Evolutionary conservation across 805 yeast genomes (phyloP).

Genomic region (Groenewaldozyma tartarivorans): DNA sequence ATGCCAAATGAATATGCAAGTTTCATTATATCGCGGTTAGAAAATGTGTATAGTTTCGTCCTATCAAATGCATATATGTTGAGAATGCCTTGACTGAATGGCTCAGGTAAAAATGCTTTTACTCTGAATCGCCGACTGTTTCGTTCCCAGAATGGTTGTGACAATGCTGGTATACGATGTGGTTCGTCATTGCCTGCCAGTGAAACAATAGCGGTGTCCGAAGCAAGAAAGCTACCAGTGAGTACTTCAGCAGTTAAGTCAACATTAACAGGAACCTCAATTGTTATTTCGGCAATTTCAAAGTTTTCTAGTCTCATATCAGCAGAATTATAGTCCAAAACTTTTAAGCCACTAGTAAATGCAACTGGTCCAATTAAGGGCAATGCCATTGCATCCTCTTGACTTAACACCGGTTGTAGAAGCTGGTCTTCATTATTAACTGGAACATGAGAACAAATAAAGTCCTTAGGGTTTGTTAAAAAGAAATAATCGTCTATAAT

Average conservation of each 20-base stretch:
- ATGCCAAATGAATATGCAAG: constrained; percentile 67
- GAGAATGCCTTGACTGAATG: constrained; percentile 58
- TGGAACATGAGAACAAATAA: constrained; percentile 84
- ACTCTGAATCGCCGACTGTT: constrained; percentile 59
- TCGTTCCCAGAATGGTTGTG: constrained; percentile 71
- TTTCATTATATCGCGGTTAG: constrained; percentile 35
- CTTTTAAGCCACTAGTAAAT: constrained; percentile 46
- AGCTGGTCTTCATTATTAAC: constrained; percentile 72
- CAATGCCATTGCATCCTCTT: constrained; percentile 62
- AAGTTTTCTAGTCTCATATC: constrained; percentile 61
- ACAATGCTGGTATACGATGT: constrained; percentile 46
- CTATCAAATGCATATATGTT: constrained; percentile 64
- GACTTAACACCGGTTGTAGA: constrained; percentile 74
- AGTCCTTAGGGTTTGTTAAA: constrained; percentile 61
- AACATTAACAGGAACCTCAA: constrained; percentile 59
- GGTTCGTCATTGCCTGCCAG: constrained; percentile 26
- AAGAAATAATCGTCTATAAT: constrained; percentile 44
- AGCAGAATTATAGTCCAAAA: constrained; percentile 68
- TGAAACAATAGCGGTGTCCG: neutral
- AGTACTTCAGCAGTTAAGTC: constrained; percentile 49
- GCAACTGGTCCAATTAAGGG: constrained; percentile 86
- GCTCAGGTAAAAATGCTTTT: constrained; percentile 71
- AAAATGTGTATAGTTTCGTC: constrained; percentile 27
- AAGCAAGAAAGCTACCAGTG: constrained; percentile 12
- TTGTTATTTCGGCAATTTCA: constrained; percentile 71